Base-by-base conservation (phyloP, 306 rosid genomes). In the Pachyrhizus erosus region DNA sequence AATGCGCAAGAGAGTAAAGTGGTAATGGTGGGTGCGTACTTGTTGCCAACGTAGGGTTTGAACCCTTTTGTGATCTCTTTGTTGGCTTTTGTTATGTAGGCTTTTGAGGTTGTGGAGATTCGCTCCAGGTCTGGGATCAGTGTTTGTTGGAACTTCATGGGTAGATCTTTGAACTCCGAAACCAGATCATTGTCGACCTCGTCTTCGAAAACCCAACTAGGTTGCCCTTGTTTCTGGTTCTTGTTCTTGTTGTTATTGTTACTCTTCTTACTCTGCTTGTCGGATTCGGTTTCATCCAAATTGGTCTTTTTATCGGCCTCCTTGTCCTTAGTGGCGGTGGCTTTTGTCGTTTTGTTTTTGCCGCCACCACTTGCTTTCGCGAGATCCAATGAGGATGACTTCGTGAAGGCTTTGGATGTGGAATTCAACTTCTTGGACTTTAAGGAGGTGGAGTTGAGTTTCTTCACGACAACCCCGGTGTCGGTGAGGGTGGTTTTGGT, bases 21-120 rank as follows among this genome's bases (percentile, higher is more conserved):
- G 10, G 99, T 97, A 0, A 92, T 87, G 55, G 93, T 88, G 62
- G 99, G 78, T 2, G 99, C 99, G 57, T 93, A 93, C 60, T 91
- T 93, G 85, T 89, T 90, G 3, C 99, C 98, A 6, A 96, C 97
- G 20, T 91, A 75, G 9, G 99, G 98, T 81, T 93, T 96, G 92
- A 96, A 89, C 1, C 89, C 88, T 23, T 83, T 87, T 0, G 97
- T 87, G 68, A 96, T 89, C 62, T 96, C 84, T 43, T 91, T 92
- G 88, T 92, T 96, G 76, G 96, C 94, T 88, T 84, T 78, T 27
- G 39, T 89, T 5, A 96, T 75, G 84, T 96, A 96, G 0, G 88
- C 84, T 70, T 79, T 92, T 0, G 99, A 96, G 9, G 92, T 91
- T 80, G 84, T 87, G 2, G 98, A 93, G 92, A 96, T 84, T 87